Evolutionary conservation across 2,329 filamentous ascomycete genomes (phyloP).

Genomic region (Tolypocladium inflatum): DNA sequence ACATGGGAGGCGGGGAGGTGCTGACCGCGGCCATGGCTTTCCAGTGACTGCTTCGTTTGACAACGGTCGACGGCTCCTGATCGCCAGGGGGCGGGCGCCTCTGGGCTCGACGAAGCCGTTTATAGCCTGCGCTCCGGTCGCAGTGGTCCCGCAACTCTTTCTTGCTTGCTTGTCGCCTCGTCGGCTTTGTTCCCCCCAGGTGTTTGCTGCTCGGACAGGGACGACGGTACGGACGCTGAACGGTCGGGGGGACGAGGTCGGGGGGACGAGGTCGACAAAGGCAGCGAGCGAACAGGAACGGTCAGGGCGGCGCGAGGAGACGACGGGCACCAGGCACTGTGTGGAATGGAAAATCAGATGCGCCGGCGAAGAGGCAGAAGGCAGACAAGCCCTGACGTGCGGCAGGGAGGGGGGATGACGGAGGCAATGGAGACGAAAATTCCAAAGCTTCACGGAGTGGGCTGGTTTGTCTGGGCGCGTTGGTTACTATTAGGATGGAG

Average conservation of each 20-base stretch:
- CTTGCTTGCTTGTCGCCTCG: neutral
- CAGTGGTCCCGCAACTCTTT: neutral
- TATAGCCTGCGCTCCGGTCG: neutral
- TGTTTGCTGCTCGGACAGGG: neutral
- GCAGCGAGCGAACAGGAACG: neutral
- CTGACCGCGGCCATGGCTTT: constrained; percentile 23
- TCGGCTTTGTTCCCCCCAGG: neutral
- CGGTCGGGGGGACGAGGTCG: neutral
- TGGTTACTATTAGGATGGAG: neutral
- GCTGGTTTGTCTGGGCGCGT: neutral
- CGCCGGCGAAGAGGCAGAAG: neutral
- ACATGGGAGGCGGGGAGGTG: constrained; percentile 22
- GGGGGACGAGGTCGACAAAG: neutral
- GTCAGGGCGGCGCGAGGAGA: constrained; percentile 1
- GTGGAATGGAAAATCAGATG: constrained; percentile 2
- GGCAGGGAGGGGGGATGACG: constrained; percentile 1
- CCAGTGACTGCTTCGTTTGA: neutral
- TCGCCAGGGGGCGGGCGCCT: neutral
- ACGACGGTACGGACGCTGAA: neutral
- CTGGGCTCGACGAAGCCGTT: neutral
- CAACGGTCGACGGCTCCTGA: neutral
- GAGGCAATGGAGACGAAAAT: constrained; percentile 1
- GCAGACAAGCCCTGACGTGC: neutral
- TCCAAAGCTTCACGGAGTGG: neutral
- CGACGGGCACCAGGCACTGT: neutral